Evolutionary conservation across 306 rosid genomes (phyloP).

Genomic region (Dalbergia cochinchinensis): DNA sequence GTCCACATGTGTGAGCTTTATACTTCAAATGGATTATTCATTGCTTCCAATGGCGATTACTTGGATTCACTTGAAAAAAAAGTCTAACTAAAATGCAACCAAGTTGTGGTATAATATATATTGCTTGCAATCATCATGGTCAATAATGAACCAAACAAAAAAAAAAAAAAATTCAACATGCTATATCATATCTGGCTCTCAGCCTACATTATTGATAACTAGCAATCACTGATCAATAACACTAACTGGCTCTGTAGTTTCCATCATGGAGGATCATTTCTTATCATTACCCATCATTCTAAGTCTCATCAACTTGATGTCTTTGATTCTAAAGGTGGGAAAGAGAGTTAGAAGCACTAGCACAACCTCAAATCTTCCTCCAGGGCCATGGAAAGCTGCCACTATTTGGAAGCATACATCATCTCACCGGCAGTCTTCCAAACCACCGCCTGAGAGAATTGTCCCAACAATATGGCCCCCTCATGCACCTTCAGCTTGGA

Average conservation of each 20-base stretch:
- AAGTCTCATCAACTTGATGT: neutral
- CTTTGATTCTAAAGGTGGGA: neutral
- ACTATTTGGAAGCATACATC: slow-evolving; percentile 47
- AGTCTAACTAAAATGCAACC: neutral
- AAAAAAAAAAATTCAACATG: too few species aligned
- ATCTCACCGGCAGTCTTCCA: slow-evolving; percentile 15
- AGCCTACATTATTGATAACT: neutral
- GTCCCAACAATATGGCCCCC: slow-evolving; percentile 44
- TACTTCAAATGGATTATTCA: too few species aligned
- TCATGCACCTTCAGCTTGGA: slow-evolving; percentile 45
- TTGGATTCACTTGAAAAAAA: too few species aligned
- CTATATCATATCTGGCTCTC: too few species aligned
- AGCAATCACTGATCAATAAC: neutral
- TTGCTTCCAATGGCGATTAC: too few species aligned
- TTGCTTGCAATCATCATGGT: too few species aligned
- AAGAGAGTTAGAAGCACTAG: neutral
- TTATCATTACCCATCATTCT: slow-evolving; percentile 17
- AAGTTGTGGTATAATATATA: neutral
- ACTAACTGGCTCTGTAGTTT: neutral
- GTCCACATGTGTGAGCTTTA: too few species aligned
- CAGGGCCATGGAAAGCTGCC: slow-evolving; percentile 48
- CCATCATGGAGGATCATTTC: slow-evolving; percentile 34
- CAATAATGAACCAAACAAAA: too few species aligned
- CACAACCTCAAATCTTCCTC: slow-evolving; percentile 32
- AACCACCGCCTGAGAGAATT: slow-evolving; percentile 25